Base-by-base conservation (phyloP, 139 green algal genomes). In the Coccomyxa sp. region DNA sequence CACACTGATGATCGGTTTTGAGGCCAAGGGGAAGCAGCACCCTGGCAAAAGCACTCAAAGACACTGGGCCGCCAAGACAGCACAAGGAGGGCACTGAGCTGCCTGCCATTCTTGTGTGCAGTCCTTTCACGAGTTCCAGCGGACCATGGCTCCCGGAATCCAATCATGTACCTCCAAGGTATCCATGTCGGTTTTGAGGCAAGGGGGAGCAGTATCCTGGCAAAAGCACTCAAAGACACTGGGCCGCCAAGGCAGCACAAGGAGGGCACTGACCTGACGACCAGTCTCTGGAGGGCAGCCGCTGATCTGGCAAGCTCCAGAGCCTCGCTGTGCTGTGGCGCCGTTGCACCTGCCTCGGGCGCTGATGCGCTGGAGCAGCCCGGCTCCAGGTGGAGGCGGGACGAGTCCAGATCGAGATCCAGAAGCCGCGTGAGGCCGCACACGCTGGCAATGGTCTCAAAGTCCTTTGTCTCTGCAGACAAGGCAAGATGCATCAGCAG, bases 401-500 rank as follows among this genome's bases (percentile, higher is more conserved):
- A 64, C 2, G 50, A 64, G 27, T 64, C 50, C 50, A 64, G 5
- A 64, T 74, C 69, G 29, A 92, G 74, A 76, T 93, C 89, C 73
- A 93, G 77, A 29, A 93, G 29, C 24, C 81, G 68, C 29, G 77
- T 74, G 33, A 93, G 79, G 22, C 81, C 84, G 7, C 87, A 78
- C 1, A 41, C n/a, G 55, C 75, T 86, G 22, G 88, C 88, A 2
- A 92, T 22, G 33, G 72, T 68, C 10, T 80, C 76, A 10, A 91
- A 80, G 35, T 91, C 85, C 34, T 41, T 40, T 41, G 34, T 41
- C 33, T 34, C 69, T 74, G 69, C 69, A 74, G 64, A 22, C 2
- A n/a, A n/a, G n/a, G n/a, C n/a, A n/a, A n/a, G n/a, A n/a, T n/a
- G n/a, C n/a, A n/a, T n/a, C n/a, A n/a, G n/a, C n/a, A n/a, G n/a